phyloP scores from a whole-genome alignment of 805 yeast species.

The Ogataea polymorpha region DNA sequence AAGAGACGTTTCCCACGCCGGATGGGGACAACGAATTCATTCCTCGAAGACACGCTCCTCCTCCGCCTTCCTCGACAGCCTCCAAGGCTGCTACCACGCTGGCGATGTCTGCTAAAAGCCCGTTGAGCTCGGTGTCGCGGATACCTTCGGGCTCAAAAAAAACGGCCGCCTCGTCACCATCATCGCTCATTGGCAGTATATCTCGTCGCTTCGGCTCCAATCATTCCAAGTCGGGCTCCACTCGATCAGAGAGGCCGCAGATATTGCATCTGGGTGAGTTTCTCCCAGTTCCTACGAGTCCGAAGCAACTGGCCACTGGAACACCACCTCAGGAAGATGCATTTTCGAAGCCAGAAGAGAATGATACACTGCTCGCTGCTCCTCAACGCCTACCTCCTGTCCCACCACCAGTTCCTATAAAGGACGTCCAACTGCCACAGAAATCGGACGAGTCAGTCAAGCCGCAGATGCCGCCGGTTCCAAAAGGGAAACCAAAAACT shows the following conservation, averaged over 20 bases:
- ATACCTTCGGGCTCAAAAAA: conserved; percentile 12
- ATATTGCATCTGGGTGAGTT: conserved; percentile 20
- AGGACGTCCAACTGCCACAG: background rate
- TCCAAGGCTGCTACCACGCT: conserved; percentile 3
- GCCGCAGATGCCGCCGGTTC: conserved; percentile 23
- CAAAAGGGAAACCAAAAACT: conserved; percentile 23
- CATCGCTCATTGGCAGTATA: conserved; percentile 28
- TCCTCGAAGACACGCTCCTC: conserved; percentile 37
- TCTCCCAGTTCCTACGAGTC: conserved; percentile 2
- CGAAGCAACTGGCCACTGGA: background rate
- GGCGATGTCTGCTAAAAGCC: conserved; percentile 11
- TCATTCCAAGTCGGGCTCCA: conserved; percentile 1
- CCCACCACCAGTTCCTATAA: background rate
- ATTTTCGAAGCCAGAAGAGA: background rate
- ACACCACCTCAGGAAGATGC: background rate
- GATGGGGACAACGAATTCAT: conserved; percentile 26
- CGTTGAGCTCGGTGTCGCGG: conserved; percentile 9
- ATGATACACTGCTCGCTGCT: background rate
- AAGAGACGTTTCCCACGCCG: conserved; percentile 4
- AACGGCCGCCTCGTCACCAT: conserved; percentile 20
- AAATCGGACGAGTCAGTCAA: background rate
- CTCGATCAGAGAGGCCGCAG: conserved; percentile 10
- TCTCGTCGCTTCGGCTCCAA: conserved; percentile 27
- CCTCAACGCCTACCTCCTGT: conserved; percentile 5
- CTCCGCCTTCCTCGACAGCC: conserved; percentile 27